Evolutionary conservation across 2,329 filamentous ascomycete genomes (phyloP).

Genomic region (Aspergillus sp.): DNA sequence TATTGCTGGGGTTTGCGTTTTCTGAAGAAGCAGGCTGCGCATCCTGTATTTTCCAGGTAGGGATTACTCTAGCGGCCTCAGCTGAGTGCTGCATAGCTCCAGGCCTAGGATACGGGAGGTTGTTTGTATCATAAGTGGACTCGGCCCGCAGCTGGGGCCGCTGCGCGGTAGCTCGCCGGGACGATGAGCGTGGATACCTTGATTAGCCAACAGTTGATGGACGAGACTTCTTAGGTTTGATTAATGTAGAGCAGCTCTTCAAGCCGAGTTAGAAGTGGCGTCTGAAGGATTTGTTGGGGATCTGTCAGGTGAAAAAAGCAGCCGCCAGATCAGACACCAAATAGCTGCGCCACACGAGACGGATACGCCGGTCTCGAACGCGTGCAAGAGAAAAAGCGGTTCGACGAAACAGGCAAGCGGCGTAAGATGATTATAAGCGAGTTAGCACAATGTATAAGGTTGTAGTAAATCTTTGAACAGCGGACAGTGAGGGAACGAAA

Average conservation of each 20-base stretch:
- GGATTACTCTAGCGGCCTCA: slow-evolving; percentile 7
- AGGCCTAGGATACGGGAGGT: slow-evolving; percentile 6
- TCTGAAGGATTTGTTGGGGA: not conserved
- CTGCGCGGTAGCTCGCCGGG: not conserved
- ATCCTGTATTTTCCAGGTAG: slow-evolving; percentile 17
- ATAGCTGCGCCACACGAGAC: slow-evolving; percentile 2
- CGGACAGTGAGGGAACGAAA: not conserved
- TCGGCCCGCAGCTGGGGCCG: slow-evolving; percentile 11
- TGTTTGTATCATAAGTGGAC: slow-evolving; percentile 16
- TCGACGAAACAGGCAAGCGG: not conserved
- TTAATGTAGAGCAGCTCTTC: not conserved
- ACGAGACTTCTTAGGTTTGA: not conserved
- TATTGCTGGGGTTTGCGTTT: slow-evolving; percentile 13
- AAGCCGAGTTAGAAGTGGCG: not conserved
- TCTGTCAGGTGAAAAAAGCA: not conserved
- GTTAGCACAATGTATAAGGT: not conserved
- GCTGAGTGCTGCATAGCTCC: slow-evolving; percentile 25
- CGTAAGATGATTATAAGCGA: not conserved
- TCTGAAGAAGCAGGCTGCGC: slow-evolving; percentile 10
- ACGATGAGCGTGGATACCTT: not conserved
- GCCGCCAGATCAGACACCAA: not conserved
- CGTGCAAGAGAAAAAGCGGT: not conserved
- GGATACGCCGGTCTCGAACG: not conserved
- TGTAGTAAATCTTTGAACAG: not conserved
- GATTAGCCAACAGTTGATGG: not conserved